Percentiles rank a stretch among this genome's conserved stretches.
Conservation (phyloP, 129 eudicot genomes). For the Flaveria trinervia region DNA sequence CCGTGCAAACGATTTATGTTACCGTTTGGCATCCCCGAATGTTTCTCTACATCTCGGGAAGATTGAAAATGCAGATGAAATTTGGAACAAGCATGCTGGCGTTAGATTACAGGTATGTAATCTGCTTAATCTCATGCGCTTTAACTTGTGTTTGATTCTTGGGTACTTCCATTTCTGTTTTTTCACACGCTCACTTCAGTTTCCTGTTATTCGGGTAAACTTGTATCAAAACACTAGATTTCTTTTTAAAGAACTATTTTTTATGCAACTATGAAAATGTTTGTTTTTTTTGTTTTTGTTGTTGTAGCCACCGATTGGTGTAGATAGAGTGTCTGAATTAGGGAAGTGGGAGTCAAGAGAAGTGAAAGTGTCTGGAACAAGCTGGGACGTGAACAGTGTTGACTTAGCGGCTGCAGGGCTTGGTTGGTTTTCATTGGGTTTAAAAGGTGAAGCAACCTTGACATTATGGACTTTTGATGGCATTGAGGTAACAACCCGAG, state of each 20-base stretch:
- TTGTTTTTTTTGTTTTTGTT: slow-evolving; percentile 10
- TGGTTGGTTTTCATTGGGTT: slow-evolving; percentile 92
- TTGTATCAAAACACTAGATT: background rate
- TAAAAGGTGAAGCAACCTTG: slow-evolving; percentile 83
- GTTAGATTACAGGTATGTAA: slow-evolving; percentile 76
- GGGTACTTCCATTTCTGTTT: no score
- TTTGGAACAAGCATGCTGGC: slow-evolving; percentile 85
- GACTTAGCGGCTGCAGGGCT: slow-evolving; percentile 87
- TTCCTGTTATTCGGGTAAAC: background rate
- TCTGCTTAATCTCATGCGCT: background rate
- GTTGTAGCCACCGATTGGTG: slow-evolving; percentile 85
- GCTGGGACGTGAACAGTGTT: slow-evolving; percentile 89
- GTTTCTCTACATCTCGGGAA: slow-evolving; percentile 95
- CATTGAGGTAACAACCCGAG: slow-evolving; percentile 67
- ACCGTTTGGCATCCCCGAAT: slow-evolving; percentile 83
- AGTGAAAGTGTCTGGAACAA: slow-evolving; percentile 74
- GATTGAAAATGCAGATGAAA: slow-evolving; percentile 90
- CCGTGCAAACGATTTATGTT: slow-evolving; percentile 88
- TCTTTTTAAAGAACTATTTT: background rate
- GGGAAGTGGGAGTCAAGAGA: slow-evolving; percentile 78
- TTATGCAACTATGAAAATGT: background rate
- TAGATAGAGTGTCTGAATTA: slow-evolving; percentile 70
- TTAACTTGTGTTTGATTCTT: no score
- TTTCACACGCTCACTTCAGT: no score
- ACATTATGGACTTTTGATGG: slow-evolving; percentile 80